phyloP scores from a whole-genome alignment of 148 eudicot genomes.

The Heliamphora exappendiculata region DNA sequence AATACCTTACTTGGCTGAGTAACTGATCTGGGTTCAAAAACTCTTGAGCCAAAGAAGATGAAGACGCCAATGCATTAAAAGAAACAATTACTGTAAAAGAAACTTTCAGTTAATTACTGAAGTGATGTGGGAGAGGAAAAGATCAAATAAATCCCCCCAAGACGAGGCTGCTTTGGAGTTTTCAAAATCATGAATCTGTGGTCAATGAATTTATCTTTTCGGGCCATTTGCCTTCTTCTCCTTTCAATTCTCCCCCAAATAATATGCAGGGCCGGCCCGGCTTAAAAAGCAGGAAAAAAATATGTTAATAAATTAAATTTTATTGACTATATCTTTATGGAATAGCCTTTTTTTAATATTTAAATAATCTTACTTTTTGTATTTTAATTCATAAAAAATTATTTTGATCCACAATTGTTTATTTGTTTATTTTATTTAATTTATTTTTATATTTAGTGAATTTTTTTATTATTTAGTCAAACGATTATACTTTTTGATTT shows the following conservation, averaged over 20 bases:
- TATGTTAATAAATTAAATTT: too few species aligned
- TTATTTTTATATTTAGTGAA: too few species aligned
- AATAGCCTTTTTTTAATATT: too few species aligned
- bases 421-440: too few species aligned
- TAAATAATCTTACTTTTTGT: too few species aligned
- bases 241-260: constrained; percentile 8
- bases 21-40: constrained; percentile 8
- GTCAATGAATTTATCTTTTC: constrained; percentile 13
- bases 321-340: too few species aligned
- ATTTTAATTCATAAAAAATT: too few species aligned
- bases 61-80: neutral
- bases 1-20: constrained; percentile 14
- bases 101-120: neutral
- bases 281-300: too few species aligned
- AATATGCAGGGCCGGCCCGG: too few species aligned
- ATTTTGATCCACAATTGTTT: too few species aligned
- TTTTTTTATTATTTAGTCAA: too few species aligned
- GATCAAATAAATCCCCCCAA: constrained; percentile 10
- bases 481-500: too few species aligned
- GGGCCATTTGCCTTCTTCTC: neutral
- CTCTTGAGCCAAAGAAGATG: neutral
- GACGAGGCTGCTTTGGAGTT: constrained; percentile 18
- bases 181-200: constrained; percentile 9
- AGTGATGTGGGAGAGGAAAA: constrained; percentile 1
- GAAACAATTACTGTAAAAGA: neutral